Conservation (phyloP, 106 monocot genomes). For the Dendrobium huoshanense region DNA sequence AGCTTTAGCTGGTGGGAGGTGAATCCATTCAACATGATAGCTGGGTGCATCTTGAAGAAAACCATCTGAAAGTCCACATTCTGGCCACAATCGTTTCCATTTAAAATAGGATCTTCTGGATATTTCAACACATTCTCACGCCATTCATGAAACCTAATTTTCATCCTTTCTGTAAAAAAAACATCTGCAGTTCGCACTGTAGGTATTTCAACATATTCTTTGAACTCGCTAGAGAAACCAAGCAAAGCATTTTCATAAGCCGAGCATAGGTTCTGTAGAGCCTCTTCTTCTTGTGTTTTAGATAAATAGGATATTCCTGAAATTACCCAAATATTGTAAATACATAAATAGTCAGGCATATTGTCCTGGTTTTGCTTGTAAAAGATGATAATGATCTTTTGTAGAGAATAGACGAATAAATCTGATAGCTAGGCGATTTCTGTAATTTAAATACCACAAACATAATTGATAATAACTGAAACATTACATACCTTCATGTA, state of each 20-base stretch:
- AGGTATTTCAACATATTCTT: slow-evolving; percentile 39
- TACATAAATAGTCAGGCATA: slow-evolving; percentile 12
- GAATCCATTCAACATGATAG: slow-evolving; percentile 70
- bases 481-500: slow-evolving; percentile 58
- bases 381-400: no score
- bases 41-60: slow-evolving; percentile 87
- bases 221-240: slow-evolving; percentile 10
- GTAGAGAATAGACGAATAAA: neutral
- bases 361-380: no score
- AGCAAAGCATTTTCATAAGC: slow-evolving; percentile 11
- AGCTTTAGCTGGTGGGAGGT: slow-evolving; percentile 70
- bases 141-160: slow-evolving; percentile 79
- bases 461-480: neutral
- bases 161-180: slow-evolving; percentile 84
- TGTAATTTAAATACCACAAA: neutral
- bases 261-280: slow-evolving; percentile 27
- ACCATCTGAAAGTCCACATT: slow-evolving; percentile 45
- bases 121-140: slow-evolving; percentile 34
- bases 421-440: neutral
- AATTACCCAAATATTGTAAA: slow-evolving; percentile 49
- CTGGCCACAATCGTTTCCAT: slow-evolving; percentile 16
- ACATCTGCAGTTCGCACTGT: slow-evolving; percentile 61
- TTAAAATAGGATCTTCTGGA: slow-evolving; percentile 6
- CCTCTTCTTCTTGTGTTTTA: slow-evolving; percentile 76
- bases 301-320: slow-evolving; percentile 99